Base-by-base conservation (phyloP, 306 rosid species). In the Gillenia trifoliata region DNA sequence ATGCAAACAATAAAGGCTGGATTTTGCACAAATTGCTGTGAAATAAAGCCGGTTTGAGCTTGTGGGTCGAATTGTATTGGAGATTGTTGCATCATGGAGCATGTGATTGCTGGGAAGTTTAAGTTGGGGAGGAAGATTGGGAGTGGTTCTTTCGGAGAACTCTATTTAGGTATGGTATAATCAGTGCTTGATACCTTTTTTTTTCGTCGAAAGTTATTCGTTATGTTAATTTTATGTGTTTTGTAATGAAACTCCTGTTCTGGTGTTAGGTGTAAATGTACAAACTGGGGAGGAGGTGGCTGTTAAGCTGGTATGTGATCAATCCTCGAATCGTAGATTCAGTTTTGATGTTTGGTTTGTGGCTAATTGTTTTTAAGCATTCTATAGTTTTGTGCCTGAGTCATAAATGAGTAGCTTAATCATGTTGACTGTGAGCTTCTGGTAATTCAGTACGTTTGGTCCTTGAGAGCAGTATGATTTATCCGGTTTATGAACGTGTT, bases 201-300 rank as follows among this genome's bases (percentile, higher is more conserved):
- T 56, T 38, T 31, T 8, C 11, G 56, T 74, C 59, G 28, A 36
- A 19, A 20, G 15, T 67, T 47, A 56, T 71, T 65, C 19, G 0
- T 17, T 30, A 11, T 65, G 74, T 47, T 12, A 19, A 2, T 77
- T 75, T 59, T 16, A 28, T 28, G 33, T 33, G 64, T 74, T 65
- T 75, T 40, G 63, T 29, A 55, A 64, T 80, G 59, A 74, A 69
- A 31, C 68, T 31, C 71, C 5, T 83, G 75, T 67, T 68, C 38
- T 78, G 71, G 36, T 83, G 72, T 75, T 70, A 95, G 99, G 85
- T 76, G 88, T 95, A 70, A 95, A 95, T 83, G 81, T 95, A 72
- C 98, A 92, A 83, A 89, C 93, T 67, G 99, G 97, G 71, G 99
- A 95, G 85, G 99, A 95, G 89, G 99, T 92, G 72, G 99, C 99